phyloP scores from a whole-genome alignment of 1,139 yeast species.

The Pichia norvegensis region DNA sequence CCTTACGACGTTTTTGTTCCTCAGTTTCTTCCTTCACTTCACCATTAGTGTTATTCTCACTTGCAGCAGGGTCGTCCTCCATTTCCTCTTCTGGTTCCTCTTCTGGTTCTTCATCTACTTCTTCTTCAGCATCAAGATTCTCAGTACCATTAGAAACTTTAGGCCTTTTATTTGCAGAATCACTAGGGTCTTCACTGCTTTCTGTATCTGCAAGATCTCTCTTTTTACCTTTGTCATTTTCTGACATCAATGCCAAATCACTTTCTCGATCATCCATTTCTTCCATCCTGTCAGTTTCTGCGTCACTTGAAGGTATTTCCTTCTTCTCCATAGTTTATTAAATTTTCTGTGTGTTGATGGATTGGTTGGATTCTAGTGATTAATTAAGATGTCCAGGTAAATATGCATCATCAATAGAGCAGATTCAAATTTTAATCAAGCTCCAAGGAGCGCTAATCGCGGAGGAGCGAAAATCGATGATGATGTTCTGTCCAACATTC shows the following conservation, averaged over 20 bases:
- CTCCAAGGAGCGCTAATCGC: neutral
- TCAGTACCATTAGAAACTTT: constrained; percentile 10
- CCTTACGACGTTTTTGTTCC: constrained; percentile 12
- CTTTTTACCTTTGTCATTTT: neutral
- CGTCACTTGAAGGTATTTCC: constrained; percentile 47
- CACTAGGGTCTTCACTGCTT: neutral
- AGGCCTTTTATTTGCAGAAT: constrained; percentile 3
- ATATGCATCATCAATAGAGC: neutral
- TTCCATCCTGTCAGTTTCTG: constrained; percentile 74
- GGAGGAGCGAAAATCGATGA: no score
- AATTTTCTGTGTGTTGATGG: neutral
- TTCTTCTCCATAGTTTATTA: neutral
- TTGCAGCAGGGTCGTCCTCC: constrained; percentile 21
- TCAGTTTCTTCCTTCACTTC: constrained; percentile 11
- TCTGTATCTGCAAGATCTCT: constrained; percentile 1
- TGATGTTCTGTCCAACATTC: no score
- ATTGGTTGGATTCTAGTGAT: neutral
- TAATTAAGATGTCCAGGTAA: neutral
- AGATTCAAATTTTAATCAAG: neutral
- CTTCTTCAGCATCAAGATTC: constrained; percentile 8
- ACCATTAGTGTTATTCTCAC: constrained; percentile 11
- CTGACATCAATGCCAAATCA: constrained; percentile 32
- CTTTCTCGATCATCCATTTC: constrained; percentile 31
- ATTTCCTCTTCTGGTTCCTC: constrained; percentile 21
- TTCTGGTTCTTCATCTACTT: constrained; percentile 14